Evolutionary conservation across 257 asterid species (phyloP), one percentile per base, ranked within the genome.

Genomic region (Salvia miltiorrhiza): DNA sequence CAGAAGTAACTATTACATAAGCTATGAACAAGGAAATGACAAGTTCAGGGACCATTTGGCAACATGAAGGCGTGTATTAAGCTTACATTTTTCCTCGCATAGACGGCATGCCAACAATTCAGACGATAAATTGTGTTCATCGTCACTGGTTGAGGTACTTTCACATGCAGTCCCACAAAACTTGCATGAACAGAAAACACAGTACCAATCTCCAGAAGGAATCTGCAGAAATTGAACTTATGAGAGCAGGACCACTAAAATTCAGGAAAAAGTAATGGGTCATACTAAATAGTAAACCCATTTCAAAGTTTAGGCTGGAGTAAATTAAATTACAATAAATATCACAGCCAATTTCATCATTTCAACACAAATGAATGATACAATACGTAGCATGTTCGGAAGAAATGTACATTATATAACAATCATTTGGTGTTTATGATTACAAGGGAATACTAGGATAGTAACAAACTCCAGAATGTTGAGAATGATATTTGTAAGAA

Each of bases 161-260:
- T 76, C 81, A 67, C 79, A 79, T 54, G 87, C 84, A 72, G 68
- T 28, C 72, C 90, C 97, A 81, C 99, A 94, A 76, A 87, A 87
- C 66, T 91, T 91, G 89, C 99, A 94, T 49, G 96, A 85, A 84
- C 99, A 94, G 76, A 89, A 84, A 39, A 84, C 75, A 63, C 98
- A 94, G 59, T 79, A 73, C 97, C 97, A 94, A 73, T 94, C 93
- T 80, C 97, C 99, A 75, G 86, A 66, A 55, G 99, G 99, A 63
- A 84, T 72, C 81, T 91, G 79, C 81, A 81, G 62, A 67, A 76
- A 63, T 56, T 66, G 49, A 63, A 59, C 5, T 45, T 50, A 69
- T 30, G 67, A 70, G 71, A 49, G 53, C 50, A 26, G 69, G 11
- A 52, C 63, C 59, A 63, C 61, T 24, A 43, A 9, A 48, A 41